Conservation (phyloP, 805 yeast species). For the Diddensiella santjacobensis region DNA sequence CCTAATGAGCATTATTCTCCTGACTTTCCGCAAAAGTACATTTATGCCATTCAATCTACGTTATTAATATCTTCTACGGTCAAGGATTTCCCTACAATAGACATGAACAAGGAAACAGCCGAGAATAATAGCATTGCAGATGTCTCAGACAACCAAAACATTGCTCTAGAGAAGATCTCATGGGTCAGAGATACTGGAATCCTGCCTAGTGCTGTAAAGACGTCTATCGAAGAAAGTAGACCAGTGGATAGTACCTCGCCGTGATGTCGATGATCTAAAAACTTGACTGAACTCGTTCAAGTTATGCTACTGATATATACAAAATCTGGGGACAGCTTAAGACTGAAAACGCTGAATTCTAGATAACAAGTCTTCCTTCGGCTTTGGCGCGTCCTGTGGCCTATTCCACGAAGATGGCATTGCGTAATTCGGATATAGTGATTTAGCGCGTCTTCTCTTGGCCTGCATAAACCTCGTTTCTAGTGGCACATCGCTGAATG, state of each 20-base stretch:
- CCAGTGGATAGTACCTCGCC: too few species aligned
- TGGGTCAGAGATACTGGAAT: constrained; percentile 28
- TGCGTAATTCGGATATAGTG: constrained; percentile 36
- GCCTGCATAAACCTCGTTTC: constrained; percentile 67
- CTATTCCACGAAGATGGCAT: constrained; percentile 83
- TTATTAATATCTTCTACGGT: constrained; percentile 25
- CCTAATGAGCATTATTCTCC: constrained; percentile 27
- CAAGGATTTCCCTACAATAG: constrained; percentile 23
- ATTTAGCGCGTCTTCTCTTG: constrained; percentile 41
- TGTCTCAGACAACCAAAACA: background rate
- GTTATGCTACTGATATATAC: too few species aligned
- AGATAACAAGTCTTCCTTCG: constrained; percentile 28
- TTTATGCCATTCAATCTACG: constrained; percentile 28
- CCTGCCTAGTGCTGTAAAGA: too few species aligned
- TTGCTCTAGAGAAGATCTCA: constrained; percentile 7
- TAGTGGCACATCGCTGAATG: constrained; percentile 73
- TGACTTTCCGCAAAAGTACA: constrained; percentile 25
- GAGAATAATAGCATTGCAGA: constrained; percentile 22
- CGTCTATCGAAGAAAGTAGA: too few species aligned
- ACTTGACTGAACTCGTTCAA: too few species aligned
- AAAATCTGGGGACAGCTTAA: background rate
- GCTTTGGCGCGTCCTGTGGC: constrained; percentile 65
- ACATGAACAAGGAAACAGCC: constrained; percentile 21
- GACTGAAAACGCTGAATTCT: background rate
- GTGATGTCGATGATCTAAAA: too few species aligned